These are phyloP conservation scores for Heterobasidion parviporum DNA, from an alignment of 1,284 basidiomycete species.

Conservation along the genomic window DNA sequence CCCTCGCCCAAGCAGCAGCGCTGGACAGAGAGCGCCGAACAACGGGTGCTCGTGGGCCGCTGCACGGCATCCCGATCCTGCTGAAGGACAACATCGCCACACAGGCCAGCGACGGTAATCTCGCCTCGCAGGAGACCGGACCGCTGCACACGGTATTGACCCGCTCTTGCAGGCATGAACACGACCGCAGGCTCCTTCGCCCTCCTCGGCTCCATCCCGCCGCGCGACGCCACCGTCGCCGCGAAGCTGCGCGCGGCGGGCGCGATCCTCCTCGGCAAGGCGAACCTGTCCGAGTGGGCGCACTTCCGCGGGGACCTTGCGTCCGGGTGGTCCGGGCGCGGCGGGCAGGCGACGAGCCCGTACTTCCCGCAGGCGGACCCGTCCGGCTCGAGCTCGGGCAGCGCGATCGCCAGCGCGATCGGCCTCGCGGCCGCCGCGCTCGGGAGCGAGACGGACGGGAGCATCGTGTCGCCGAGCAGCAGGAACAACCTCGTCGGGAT, in stretches of 20 bases:
- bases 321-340: conserved; percentile 60
- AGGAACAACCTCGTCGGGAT: conserved; percentile 41
- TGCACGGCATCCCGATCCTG: conserved; percentile 68
- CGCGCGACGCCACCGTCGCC: conserved; percentile 54
- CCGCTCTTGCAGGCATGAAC: conserved; percentile 45
- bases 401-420: conserved; percentile 52
- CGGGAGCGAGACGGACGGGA: conserved; percentile 62
- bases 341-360: conserved; percentile 53
- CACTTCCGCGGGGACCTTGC: conserved; percentile 48
- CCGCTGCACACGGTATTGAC: no score
- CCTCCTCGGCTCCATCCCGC: conserved; percentile 48
- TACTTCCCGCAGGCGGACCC: conserved; percentile 57
- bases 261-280: conserved; percentile 63
- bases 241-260: conserved; percentile 55
- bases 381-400: conserved; percentile 59
- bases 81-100: conserved; percentile 66
- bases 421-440: conserved; percentile 53
- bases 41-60: conserved; percentile 36
- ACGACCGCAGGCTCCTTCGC: conserved; percentile 50
- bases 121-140: background rate
- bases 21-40: conserved; percentile 46
- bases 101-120: conserved; percentile 21
- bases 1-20: conserved; percentile 39
- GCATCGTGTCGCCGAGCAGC: conserved; percentile 41
- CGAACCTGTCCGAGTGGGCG: conserved; percentile 58